Base-by-base conservation (phyloP, 2,329 filamentous ascomycete species). In the Colletotrichum melonis region DNA sequence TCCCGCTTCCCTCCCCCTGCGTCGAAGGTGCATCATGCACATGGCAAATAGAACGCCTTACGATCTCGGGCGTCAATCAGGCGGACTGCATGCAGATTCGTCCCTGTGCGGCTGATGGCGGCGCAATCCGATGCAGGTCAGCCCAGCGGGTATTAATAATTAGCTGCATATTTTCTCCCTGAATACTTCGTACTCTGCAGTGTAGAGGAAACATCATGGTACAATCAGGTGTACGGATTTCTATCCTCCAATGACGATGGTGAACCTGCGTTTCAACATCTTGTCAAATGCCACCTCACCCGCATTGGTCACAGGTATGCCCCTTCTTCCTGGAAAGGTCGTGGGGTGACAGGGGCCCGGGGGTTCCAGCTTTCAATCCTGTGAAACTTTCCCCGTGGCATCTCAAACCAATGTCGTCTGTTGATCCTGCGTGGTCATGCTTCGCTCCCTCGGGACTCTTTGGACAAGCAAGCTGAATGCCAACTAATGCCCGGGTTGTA, bases 381-480 rank as follows among this genome's bases (percentile, higher is more conserved):
- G 57, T 72, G 69, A 69, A 72, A 63, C 69, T 30, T 49, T 64
- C 30, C 19, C 38, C 55, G 32, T 55, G 54, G n/a, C 54, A 32
- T 65, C 55, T 55, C 35, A 69, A 65, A 72, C 54, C 2, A 32
- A 38, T 69, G 30, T 49, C 59, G 59, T 49, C 54, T 52, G 59
- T 59, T 46, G 12, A 49, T 57, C 14, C 46, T 49, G 19, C 42
- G 30, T 14, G 14, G 22, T 58, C 66, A n/a, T 54, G 69, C 46
- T 30, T 32, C 24, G 19, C 14, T 16, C 19, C 9, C 52, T 19
- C 38, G 38, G 12, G 4, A 35, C 42, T 56, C 58, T 24, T 52
- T 28, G 49, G 38, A 57, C 22, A 28, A 30, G 42, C 3, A 28
- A 30, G 42, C 5, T 30, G 26, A 7, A 26, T 16, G 9, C 9